Evolutionary conservation across 371 early-diverging fungal genomes (phyloP), one percentile per base, ranked within the genome.

Genomic region (Batrachochytrium dendrobatidis): DNA sequence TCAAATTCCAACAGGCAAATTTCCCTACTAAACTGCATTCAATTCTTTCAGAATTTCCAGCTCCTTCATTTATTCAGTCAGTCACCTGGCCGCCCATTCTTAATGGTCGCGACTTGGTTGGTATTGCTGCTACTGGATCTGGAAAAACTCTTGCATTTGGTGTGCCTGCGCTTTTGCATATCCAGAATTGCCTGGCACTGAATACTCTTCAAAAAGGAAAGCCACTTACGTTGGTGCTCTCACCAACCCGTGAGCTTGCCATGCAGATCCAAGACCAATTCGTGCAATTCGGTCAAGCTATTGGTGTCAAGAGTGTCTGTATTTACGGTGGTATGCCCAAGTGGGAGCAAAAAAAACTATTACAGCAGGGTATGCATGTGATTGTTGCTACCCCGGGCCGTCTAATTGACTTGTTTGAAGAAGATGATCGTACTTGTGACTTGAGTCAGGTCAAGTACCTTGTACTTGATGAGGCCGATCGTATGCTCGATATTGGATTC

Each of bases 381-480:
- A 74, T 99, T 35, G 91, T 98, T 24, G 94, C 94, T 22, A 99
- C 99, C 0, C 99, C 99, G 1, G 99, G 99, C 34, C 84, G 99
- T 45, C 73, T 99, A 35, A 80, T 99, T 72, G 99, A 99, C 75
- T 88, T 99, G 66, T 69, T 92, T 45, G 90, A 90, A 61, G 97
- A 92, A 58, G 81, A 83, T 69, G 82, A 86, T 25, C 85, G 88
- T 56, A 67, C 31, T 4, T 67, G 64, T 33, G 72, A 94, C 65
- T 79, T 98, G 61, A 76, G 76, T 49, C 83, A 97, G 33, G 92
- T 94, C 53, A 96, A 97, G 0, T 95, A 92, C 87, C 64, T 99
- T 49, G 92, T 99, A 7, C 77, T 99, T 55, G 99, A 99, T 73
- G 99, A 99, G 78, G 97, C 97, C 17, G 99, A 99, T 83, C 86